Evolutionary conservation across 1,284 basidiomycete species (phyloP).

Genomic region (Vanrija humicola): DNA sequence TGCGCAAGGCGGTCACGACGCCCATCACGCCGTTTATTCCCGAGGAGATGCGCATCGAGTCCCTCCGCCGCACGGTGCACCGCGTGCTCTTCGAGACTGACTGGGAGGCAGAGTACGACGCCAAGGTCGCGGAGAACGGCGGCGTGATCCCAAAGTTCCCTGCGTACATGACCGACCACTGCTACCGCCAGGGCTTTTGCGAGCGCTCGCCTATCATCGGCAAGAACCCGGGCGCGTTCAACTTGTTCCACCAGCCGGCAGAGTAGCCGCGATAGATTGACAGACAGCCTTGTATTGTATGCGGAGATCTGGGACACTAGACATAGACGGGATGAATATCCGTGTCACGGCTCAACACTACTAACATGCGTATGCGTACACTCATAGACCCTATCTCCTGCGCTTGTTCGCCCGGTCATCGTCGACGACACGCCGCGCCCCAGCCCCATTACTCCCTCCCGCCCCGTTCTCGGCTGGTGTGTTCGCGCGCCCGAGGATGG

Average conservation of each 20-base stretch:
- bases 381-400: conserved; percentile 1
- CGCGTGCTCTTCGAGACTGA: conserved; percentile 25
- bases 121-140: conserved; percentile 9
- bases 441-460: too few species aligned
- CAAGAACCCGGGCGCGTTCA: too few species aligned
- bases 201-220: neutral
- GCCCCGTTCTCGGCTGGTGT: neutral
- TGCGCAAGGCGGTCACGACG: conserved; percentile 25
- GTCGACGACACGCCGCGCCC: neutral
- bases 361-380: too few species aligned
- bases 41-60: conserved; percentile 23
- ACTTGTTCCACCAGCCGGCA: neutral
- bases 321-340: neutral
- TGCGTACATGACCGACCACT: neutral
- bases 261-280: too few species aligned
- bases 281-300: too few species aligned
- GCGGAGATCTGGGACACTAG: too few species aligned
- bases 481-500: conserved; percentile 5
- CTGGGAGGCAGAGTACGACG: conserved; percentile 24
- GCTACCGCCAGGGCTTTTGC: neutral
- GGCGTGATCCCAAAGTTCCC: conserved; percentile 18
- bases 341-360: too few species aligned
- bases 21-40: conserved; percentile 33
- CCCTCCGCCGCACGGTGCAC: conserved; percentile 13
- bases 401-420: conserved; percentile 14